These are phyloP conservation scores for Puccinia horiana DNA, from an alignment of 1,284 basidiomycete genomes.

Conservation along the genomic window DNA sequence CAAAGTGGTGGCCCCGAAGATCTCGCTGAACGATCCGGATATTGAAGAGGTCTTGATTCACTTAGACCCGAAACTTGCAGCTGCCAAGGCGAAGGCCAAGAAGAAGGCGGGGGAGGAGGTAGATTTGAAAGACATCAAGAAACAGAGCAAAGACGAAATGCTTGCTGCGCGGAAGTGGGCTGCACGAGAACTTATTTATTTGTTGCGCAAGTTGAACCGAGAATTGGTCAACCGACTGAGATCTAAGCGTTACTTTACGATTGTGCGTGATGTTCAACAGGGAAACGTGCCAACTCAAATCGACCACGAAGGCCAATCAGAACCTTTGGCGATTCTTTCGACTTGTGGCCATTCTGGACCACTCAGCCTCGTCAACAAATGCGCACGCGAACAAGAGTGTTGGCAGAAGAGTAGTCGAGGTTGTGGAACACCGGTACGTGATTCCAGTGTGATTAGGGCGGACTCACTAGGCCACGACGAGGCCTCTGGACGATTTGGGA, in stretches of 20 bases:
- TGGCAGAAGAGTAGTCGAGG: slow-evolving; percentile 66
- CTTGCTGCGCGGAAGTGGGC: slow-evolving; percentile 70
- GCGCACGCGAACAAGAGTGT: slow-evolving; percentile 77
- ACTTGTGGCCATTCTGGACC: slow-evolving; percentile 88
- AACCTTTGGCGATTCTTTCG: slow-evolving; percentile 77
- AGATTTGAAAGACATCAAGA: slow-evolving; percentile 49
- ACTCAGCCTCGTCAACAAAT: slow-evolving; percentile 69
- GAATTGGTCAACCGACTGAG: slow-evolving; percentile 84
- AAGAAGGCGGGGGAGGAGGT: slow-evolving; percentile 62
- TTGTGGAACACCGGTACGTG: slow-evolving; percentile 73
- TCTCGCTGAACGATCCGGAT: slow-evolving; percentile 48
- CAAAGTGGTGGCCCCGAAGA: slow-evolving; percentile 45
- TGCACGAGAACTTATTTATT: slow-evolving; percentile 80
- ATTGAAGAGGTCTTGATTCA: slow-evolving; percentile 44
- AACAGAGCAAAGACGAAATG: slow-evolving; percentile 53
- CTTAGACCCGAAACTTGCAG: slow-evolving; percentile 44
- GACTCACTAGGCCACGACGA: slow-evolving; percentile 81
- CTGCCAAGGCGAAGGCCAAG: slow-evolving; percentile 50
- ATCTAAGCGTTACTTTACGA: slow-evolving; percentile 83
- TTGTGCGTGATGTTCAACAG: slow-evolving; percentile 81
- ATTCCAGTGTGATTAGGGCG: slow-evolving; percentile 77
- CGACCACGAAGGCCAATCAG: slow-evolving; percentile 63
- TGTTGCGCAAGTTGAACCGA: slow-evolving; percentile 76
- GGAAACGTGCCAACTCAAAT: slow-evolving; percentile 52
- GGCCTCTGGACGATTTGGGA: slow-evolving; percentile 76